Evolutionary conservation across 2,329 filamentous ascomycete genomes (phyloP).

Genomic region (Ciborinia camelliae): DNA sequence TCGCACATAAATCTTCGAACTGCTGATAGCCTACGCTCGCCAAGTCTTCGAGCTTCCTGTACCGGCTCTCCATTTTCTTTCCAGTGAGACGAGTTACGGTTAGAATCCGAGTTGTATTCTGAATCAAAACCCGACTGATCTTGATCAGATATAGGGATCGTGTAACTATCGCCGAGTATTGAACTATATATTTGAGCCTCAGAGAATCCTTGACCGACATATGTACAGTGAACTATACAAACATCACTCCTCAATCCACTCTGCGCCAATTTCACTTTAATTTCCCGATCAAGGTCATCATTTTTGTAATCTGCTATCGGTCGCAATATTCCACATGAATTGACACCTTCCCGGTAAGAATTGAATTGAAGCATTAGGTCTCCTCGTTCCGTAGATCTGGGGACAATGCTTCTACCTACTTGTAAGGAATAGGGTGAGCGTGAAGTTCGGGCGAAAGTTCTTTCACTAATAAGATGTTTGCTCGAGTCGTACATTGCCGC

Average conservation of each 20-base stretch:
- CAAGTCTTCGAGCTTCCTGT: too few relatives aligned
- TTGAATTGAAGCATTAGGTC: not conserved
- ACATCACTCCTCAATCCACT: not conserved
- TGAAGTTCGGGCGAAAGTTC: not conserved
- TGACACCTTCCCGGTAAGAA: not conserved
- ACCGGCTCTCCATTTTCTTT: too few relatives aligned
- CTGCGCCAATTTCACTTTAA: not conserved
- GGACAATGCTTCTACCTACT: not conserved
- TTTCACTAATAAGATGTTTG: not conserved
- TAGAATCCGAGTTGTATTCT: too few relatives aligned
- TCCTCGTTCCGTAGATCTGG: too few relatives aligned
- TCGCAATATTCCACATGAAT: not conserved
- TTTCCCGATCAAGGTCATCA: not conserved
- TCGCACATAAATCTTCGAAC: too few relatives aligned
- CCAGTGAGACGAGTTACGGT: too few relatives aligned
- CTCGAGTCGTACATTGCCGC: not conserved
- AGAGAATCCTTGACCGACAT: not conserved
- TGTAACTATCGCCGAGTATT: too few relatives aligned
- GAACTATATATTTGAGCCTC: too few relatives aligned
- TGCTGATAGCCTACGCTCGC: too few relatives aligned
- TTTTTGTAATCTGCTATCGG: not conserved
- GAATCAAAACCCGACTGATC: too few relatives aligned
- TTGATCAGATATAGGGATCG: too few relatives aligned
- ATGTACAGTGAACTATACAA: not conserved
- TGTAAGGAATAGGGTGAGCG: too few relatives aligned